Evolutionary conservation across 345 rosid genomes (phyloP).

Genomic region (Erucastrum elatum): DNA sequence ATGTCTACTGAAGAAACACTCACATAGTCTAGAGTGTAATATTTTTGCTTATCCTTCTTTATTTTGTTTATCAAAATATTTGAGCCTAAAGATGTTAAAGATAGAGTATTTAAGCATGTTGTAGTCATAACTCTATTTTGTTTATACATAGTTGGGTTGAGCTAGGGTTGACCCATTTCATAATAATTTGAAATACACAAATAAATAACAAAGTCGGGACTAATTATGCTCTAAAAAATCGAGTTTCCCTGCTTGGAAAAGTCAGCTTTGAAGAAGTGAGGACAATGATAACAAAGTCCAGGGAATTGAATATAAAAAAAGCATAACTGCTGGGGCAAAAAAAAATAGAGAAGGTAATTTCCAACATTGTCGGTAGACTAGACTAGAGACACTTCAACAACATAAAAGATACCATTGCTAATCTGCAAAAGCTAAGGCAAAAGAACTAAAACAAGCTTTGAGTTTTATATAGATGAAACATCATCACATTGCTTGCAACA

Average conservation of each 20-base stretch:
- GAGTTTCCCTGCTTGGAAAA: background rate
- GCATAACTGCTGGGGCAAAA: background rate
- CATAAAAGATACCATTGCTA: background rate
- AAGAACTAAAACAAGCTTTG: conserved; percentile 10
- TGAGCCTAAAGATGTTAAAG: no score
- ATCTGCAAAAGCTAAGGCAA: conserved; percentile 10
- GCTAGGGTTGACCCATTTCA: no score
- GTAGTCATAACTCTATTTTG: no score
- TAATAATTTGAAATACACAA: no score
- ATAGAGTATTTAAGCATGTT: no score
- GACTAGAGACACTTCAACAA: background rate
- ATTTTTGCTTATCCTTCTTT: no score
- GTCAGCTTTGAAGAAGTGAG: background rate
- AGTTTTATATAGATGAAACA: conserved; percentile 1
- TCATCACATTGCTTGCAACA: background rate
- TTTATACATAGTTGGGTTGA: no score
- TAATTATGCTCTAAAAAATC: no score
- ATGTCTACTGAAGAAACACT: no score
- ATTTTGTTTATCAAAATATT: no score
- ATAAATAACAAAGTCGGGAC: no score
- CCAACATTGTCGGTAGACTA: background rate
- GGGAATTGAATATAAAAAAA: background rate
- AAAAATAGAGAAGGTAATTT: conserved; percentile 5
- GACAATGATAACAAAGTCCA: background rate
- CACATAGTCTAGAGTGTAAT: no score